phyloP scores from a whole-genome alignment of 108 stramenopile genomes.

The Skeletonema costatum region DNA sequence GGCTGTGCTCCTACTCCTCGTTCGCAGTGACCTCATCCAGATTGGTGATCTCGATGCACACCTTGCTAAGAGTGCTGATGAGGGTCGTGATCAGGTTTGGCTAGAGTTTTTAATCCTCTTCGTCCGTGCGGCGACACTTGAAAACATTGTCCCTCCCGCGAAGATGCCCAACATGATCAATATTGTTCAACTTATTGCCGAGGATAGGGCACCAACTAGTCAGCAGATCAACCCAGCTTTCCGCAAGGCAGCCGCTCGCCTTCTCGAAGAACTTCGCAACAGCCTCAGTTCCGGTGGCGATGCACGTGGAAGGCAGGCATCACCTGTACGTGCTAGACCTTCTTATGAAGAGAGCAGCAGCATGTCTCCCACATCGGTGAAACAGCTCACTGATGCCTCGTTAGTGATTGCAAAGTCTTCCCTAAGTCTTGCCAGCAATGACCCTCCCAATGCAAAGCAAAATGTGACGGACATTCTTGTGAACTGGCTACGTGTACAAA shows the following conservation, averaged over 20 bases:
- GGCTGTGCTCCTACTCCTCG: constrained; percentile 87
- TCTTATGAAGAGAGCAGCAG: constrained; percentile 70
- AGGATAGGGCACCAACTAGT: constrained; percentile 72
- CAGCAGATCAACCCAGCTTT: constrained; percentile 67
- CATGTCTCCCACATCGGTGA: constrained; percentile 64
- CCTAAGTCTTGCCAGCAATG: constrained; percentile 61
- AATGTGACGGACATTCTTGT: constrained; percentile 93
- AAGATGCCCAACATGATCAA: constrained; percentile 89
- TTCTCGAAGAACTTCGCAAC: constrained; percentile 78
- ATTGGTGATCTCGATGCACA: constrained; percentile 85
- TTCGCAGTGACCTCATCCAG: constrained; percentile 80
- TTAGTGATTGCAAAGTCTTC: constrained; percentile 72
- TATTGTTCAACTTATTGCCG: constrained; percentile 81
- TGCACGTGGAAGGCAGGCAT: constrained; percentile 14
- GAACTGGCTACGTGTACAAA: constrained; percentile 95
- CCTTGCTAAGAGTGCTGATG: constrained; percentile 83
- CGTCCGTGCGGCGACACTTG: constrained; percentile 81
- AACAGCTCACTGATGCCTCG: constrained; percentile 57
- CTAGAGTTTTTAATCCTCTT: constrained; percentile 91
- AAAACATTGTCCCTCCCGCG: constrained; percentile 72
- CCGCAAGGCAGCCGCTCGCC: constrained; percentile 78
- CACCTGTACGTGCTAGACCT: constrained; percentile 9
- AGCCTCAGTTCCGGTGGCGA: constrained; percentile 26
- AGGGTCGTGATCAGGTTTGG: constrained; percentile 85
- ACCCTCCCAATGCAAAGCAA: constrained; percentile 80